Base-by-base conservation (phyloP, 768 basidiomycete genomes). In the Mycena epipterygia region DNA sequence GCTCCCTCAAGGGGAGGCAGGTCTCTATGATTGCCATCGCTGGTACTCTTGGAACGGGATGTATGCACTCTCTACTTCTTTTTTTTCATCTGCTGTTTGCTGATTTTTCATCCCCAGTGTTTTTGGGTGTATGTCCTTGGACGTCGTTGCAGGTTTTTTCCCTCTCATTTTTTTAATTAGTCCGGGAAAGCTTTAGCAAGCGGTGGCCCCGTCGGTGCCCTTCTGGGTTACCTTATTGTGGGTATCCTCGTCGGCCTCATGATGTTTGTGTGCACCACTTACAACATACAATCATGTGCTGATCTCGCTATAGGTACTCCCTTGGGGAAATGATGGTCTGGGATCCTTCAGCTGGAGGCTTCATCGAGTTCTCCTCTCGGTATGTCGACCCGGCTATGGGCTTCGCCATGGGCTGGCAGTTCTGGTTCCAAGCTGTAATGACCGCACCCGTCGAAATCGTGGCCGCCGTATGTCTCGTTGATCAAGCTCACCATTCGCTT, bases 141-240 rank as follows among this genome's bases (percentile, higher is more conserved):
- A 33, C 30, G 46, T n/a, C 32, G 7, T 46, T 8, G 25, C 21
- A 21, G 3, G 21, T 25, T 68, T 44, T 17, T 41, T n/a, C 21
- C 23, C 21, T 35, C n/a, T 56, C 2, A 35, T 57, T 51, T 30
- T 13, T 46, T 39, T 32, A 16, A 9, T 30, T 55, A 73, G 72
- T 73, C 72, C 6, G 87, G 84, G 2, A 74, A 71, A 41, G 75
- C 79, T 17, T 78, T 87, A 23, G 77, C 80, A 4, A 80, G 78
- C 29, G 86, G 84, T 29, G 87, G 87, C 1, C 86, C 87, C 0
- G 79, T 86, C 13, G 87, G 87, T 32, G 74, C 84, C 1, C 71
- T 86, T 35, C 75, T 88, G 5, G 87, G 83, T 0, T 88, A 88
- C 74, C 44, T 74, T 16, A 74, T 86, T 66, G 81, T 87, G 48